Base-by-base conservation (phyloP, 106 monocot species). In the Allium sativum region DNA sequence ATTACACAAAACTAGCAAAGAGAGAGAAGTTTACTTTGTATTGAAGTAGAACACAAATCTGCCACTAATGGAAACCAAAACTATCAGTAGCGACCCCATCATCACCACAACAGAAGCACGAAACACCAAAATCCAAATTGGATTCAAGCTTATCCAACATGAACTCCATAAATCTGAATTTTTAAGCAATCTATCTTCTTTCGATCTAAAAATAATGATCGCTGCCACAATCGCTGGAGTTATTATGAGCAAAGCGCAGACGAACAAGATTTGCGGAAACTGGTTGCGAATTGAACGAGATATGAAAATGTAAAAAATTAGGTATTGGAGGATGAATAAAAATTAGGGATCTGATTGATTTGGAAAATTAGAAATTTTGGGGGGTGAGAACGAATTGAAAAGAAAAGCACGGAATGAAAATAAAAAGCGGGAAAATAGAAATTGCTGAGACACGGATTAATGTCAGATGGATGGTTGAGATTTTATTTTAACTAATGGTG, bases 11-110 rank as follows among this genome's bases (percentile, higher is more conserved):
- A 50, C 48, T 2, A 50, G 1, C 48, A 58, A 21, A 50, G 21
- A 22, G 8, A 11, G 13, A 43, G 21, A 42, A 44, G 16, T 62
- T 69, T 58, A 85, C 85, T 85, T 81, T 12, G 85, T 85, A 20
- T 83, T 78, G 78, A 83, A 83, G 65, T 72, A 85, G 72, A 85
- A 77, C 46, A 16, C 58, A 15, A 20, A 22, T 44, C 55, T 4
- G 22, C 81, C 81, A 3, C 63, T 11, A 5, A 0, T 1, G 7
- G 63, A 55, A 22, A 78, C 44, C 41, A 74, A 45, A n/a, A 14
- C 21, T 21, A 8, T n/a, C 6, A 84, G 72, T 6, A 80, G 14
- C 8, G 10, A 67, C 10, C 42, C 18, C 70, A 80, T 73, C 58
- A 22, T 15, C 14, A 77, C 16, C 22, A 65, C 48, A 18, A 71